Percentiles rank a stretch among this genome's conserved stretches.
Conservation (phyloP, 768 basidiomycete genomes). For the Leccinum boreale region DNA sequence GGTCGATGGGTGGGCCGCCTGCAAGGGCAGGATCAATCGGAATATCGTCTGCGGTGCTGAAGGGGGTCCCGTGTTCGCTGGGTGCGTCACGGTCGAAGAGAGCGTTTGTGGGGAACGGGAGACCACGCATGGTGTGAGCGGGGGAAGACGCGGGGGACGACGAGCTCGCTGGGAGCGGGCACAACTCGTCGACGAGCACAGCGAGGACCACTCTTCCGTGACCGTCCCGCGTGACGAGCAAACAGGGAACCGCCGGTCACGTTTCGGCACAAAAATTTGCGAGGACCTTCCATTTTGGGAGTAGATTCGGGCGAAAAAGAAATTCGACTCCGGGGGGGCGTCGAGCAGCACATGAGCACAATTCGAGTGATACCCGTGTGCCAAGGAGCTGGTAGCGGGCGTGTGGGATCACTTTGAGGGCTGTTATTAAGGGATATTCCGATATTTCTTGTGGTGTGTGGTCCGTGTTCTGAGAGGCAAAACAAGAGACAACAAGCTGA, state of each 20-base stretch:
- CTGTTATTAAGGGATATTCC: neutral
- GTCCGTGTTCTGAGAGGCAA: slow-evolving; percentile 17
- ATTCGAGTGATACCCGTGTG: neutral
- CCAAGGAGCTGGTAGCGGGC: neutral
- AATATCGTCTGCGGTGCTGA: slow-evolving; percentile 59
- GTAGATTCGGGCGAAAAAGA: slow-evolving; percentile 5
- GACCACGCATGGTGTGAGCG: slow-evolving; percentile 49
- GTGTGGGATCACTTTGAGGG: neutral
- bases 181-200: slow-evolving; percentile 37
- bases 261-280: slow-evolving; percentile 19
- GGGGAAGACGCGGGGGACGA: slow-evolving; percentile 10
- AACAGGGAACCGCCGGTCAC: slow-evolving; percentile 27
- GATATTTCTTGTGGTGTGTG: neutral
- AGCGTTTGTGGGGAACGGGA: slow-evolving; percentile 46
- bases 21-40: slow-evolving; percentile 80
- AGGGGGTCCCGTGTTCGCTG: slow-evolving; percentile 58
- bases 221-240: slow-evolving; percentile 30
- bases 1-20: slow-evolving; percentile 47
- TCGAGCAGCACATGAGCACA: neutral
- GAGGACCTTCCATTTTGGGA: slow-evolving; percentile 10
- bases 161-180: slow-evolving; percentile 16
- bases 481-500: slow-evolving; percentile 29
- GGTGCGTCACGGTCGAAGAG: slow-evolving; percentile 53
- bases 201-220: slow-evolving; percentile 32
- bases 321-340: neutral